Evolutionary conservation across 768 basidiomycete species (phyloP), one percentile per base, ranked within the genome.

Genomic region (Hydnomerulius pinastri): DNA sequence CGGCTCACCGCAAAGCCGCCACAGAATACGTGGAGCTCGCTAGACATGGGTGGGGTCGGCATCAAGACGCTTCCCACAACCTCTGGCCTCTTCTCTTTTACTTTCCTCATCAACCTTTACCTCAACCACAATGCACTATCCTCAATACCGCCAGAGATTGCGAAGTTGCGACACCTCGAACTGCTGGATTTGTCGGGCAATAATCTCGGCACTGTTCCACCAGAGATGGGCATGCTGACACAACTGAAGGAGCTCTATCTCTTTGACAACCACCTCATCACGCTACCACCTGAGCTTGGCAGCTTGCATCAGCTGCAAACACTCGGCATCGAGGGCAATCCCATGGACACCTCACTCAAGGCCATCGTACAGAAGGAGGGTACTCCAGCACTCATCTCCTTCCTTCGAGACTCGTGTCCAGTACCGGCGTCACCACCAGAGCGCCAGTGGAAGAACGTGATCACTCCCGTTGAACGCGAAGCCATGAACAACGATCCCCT

Each of bases 241-340:
- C 81, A 84, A 56, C 74, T 99, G 47, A 92, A 91, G 70, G 96
- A 99, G 66, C 76, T 99, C 29, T 90, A 92, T 63, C 74, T 98
- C 18, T 99, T 98, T 69, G 97, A 99, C 77, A 99, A 99, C 70
- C 83, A 88, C 60, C 71, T 99, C n/a, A 73, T 81, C 32, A 87
- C 84, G 2, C 77, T 99, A 17, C 97, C 97, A 2, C 74, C 79
- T 0, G 91, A 99, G 65, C 76, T 97, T 29, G 97, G 97, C 24
- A 92, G 82, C 48, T 70, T 99, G 29, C 91, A 96, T 63, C 92
- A 94, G 65, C 78, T 99, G 43, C 92, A 91, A 65, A 92, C 92
- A 10, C 73, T 99, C 23, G 97, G 97, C 17, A 80, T 99, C 29
- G 97, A 98, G 67, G 97, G 97, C n/a, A 99, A 99, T 59, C 95